Conservation (phyloP, 805 yeast species). For the Clavispora asparagi region DNA sequence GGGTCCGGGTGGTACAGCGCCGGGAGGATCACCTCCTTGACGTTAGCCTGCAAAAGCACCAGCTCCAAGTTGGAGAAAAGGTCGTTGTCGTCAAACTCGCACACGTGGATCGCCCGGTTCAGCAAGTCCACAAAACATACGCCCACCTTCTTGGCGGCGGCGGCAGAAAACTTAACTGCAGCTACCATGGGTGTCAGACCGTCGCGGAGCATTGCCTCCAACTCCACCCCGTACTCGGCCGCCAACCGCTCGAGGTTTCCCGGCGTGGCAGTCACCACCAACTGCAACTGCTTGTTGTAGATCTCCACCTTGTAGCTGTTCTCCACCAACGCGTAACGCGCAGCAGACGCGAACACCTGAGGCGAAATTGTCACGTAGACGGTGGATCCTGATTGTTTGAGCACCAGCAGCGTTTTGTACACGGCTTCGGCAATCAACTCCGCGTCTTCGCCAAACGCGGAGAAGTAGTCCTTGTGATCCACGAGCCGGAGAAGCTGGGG, state of each 20-base stretch:
- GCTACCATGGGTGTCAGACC: slow-evolving; percentile 39
- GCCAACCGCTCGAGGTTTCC: slow-evolving; percentile 68
- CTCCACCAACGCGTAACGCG: slow-evolving; percentile 64
- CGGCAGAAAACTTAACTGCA: slow-evolving; percentile 28
- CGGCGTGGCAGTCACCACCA: slow-evolving; percentile 68
- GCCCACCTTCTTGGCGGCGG: slow-evolving; percentile 55
- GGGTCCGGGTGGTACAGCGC: slow-evolving; percentile 31
- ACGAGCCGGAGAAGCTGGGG: slow-evolving; percentile 59
- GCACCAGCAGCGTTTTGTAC: slow-evolving; percentile 76
- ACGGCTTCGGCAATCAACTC: slow-evolving; percentile 74
- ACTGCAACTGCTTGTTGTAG: slow-evolving; percentile 62
- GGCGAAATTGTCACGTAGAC: slow-evolving; percentile 74
- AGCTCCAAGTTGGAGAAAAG: slow-evolving; percentile 83
- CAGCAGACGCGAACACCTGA: slow-evolving; percentile 62
- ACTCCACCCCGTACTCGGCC: slow-evolving; percentile 31
- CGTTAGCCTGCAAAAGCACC: slow-evolving; percentile 80
- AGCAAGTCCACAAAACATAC: slow-evolving; percentile 75
- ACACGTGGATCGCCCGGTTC: slow-evolving; percentile 57
- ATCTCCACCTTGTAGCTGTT: slow-evolving; percentile 75
- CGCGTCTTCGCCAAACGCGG: slow-evolving; percentile 72
- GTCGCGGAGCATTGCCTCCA: slow-evolving; percentile 59
- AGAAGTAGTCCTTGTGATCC: slow-evolving; percentile 76
- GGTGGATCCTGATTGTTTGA: slow-evolving; percentile 51
- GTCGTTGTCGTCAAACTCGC: slow-evolving; percentile 85
- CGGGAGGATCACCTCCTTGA: slow-evolving; percentile 75